Conservation (phyloP, 306 rosid genomes). For the Sophora flavescens region DNA sequence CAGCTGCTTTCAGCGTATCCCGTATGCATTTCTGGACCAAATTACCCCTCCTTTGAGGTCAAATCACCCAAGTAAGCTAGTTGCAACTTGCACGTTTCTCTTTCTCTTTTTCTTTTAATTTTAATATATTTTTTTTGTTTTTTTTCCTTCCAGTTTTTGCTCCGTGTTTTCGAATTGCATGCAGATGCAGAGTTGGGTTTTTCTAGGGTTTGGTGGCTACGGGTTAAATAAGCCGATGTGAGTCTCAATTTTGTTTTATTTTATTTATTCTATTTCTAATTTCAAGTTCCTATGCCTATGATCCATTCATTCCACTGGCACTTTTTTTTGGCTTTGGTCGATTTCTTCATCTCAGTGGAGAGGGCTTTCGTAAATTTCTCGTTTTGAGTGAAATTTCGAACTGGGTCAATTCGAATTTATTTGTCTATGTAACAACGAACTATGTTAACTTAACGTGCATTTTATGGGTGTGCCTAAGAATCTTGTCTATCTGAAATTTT, state of each 20-base stretch:
- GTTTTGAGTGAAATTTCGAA: constrained; percentile 29
- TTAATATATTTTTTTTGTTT: background rate
- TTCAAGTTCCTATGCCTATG: constrained; percentile 43
- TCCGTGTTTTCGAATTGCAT: constrained; percentile 33
- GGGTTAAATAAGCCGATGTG: constrained; percentile 44
- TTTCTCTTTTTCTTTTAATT: background rate
- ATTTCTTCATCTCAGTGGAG: constrained; percentile 8
- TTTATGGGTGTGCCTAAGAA: constrained; percentile 1
- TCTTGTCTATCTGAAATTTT: background rate
- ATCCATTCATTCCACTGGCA: constrained; percentile 17
- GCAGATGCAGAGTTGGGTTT: constrained; percentile 43
- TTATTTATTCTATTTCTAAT: background rate
- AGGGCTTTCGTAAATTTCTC: constrained; percentile 41
- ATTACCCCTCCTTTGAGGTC: constrained; percentile 34
- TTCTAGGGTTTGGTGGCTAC: constrained; percentile 49
- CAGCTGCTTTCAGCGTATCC: constrained; percentile 25
- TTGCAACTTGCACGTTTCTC: background rate
- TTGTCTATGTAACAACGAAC: constrained; percentile 5
- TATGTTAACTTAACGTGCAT: background rate
- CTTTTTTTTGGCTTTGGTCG: constrained; percentile 28
- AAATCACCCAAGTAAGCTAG: constrained; percentile 7
- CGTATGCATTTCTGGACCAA: constrained; percentile 30
- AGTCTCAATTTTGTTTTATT: constrained; percentile 1
- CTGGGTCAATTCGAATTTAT: constrained; percentile 40
- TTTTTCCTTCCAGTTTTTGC: background rate